Base-by-base conservation (phyloP, 345 rosid genomes). In the Eucalyptus regnans region DNA sequence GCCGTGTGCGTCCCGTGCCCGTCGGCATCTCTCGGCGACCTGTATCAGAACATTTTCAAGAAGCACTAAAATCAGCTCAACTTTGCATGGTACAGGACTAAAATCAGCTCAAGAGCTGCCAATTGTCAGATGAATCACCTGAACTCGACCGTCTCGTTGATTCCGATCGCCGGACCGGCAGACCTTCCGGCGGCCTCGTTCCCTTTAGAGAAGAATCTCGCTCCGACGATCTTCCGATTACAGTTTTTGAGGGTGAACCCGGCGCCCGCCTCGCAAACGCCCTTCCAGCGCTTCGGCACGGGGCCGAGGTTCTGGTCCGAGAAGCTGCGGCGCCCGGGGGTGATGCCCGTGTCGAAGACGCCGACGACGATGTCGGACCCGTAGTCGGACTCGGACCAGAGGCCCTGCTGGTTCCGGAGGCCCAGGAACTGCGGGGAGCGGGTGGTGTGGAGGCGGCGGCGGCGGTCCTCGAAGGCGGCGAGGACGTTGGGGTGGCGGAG, bases 381-480 rank as follows among this genome's bases (percentile, higher is more conserved):
- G 90, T 96, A 97, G 60, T 96, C 91, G 43, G 98, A 96, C 16
- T 96, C 93, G 3, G 98, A 95, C 99, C 99, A 97, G 48, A 97
- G 95, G 4, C 99, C 97, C 2, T 87, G 94, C 87, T 96, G 97
- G 90, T 95, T 97, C 2, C 95, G 90, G 46, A 97, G 93, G 13
- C 98, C 98, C 4, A 97, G 93, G 89, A 96, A 97, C 91, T 96
- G 98, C 16, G 99, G 98, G 64, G 98, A 97, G 12, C 98, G 95
- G 12, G 98, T 97, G 66, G 99, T 96, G 92, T 96, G 98, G 86
- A 96, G 99, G 43, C 93, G 71, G 14, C 97, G 94, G 83, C 97
- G 96, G 3, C 89, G 94, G 88, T 97, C 99, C 87, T 95, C 95
- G 46, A 96, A 88, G 46, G 94, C 93, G 8, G 96, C 92, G 89